phyloP scores from a whole-genome alignment of 2,329 filamentous ascomycete species.

The Claviceps maximensis region DNA sequence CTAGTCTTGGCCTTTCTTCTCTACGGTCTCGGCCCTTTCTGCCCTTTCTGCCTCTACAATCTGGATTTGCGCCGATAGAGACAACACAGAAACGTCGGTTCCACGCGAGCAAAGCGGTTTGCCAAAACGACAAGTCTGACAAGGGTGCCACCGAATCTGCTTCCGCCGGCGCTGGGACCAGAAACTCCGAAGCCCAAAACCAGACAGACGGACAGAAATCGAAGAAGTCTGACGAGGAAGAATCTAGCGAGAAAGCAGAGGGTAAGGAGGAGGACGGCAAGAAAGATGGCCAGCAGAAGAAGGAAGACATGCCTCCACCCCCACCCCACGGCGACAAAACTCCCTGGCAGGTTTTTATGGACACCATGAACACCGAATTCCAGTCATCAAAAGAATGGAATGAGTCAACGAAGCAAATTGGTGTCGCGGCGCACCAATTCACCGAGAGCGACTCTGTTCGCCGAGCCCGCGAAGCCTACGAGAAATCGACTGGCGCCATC shows the following conservation, averaged over 20 bases:
- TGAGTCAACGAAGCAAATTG: constrained; percentile 90
- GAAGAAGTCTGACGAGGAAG: constrained; percentile 27
- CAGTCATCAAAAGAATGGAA: constrained; percentile 99
- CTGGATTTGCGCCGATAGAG: constrained; percentile 20
- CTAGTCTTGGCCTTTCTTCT: constrained; percentile 20
- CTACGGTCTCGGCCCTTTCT: constrained; percentile 32
- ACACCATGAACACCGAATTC: constrained; percentile 89
- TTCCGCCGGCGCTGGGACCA: constrained; percentile 14
- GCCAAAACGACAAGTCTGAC: constrained; percentile 23
- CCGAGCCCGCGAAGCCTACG: constrained; percentile 73
- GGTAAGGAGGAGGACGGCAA: constrained; percentile 19
- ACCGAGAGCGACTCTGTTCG: constrained; percentile 85
- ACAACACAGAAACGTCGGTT: constrained; percentile 18
- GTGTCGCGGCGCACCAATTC: constrained; percentile 79
- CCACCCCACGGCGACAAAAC: constrained; percentile 98
- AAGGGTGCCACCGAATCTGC: constrained; percentile 10
- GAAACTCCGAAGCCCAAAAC: constrained; percentile 23
- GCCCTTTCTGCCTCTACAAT: constrained; percentile 21
- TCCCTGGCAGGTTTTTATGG: constrained; percentile 96
- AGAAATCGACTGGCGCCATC: constrained; percentile 73
- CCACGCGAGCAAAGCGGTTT: constrained; percentile 18
- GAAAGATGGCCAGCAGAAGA: constrained; percentile 41
- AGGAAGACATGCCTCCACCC: constrained; percentile 64
- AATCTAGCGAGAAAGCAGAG: constrained; percentile 33
- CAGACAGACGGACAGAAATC: constrained; percentile 29